These are phyloP conservation scores for Coniferiporia sulphurascens DNA, from an alignment of 1,284 basidiomycete genomes.

Conservation along the genomic window DNA sequence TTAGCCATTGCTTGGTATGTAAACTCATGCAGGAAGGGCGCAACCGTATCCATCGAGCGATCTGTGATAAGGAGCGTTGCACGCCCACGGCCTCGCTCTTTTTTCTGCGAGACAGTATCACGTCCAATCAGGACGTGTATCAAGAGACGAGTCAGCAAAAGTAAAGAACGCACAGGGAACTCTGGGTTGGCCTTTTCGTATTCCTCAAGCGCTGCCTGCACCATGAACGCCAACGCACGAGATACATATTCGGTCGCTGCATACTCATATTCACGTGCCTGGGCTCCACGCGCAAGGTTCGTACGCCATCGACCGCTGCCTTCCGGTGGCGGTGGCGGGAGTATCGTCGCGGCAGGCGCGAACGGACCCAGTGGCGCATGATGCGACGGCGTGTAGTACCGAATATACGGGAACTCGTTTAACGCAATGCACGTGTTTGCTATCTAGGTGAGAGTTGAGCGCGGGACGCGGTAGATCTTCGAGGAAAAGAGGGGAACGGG, in stretches of 20 bases:
- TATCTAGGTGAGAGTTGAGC: constrained; percentile 46
- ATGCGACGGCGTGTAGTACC: constrained; percentile 86
- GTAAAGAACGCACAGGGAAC: constrained; percentile 53
- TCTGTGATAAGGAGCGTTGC: constrained; percentile 91
- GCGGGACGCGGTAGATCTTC: too few species aligned
- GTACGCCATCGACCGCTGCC: constrained; percentile 64
- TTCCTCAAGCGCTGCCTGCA: constrained; percentile 80
- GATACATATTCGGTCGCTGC: constrained; percentile 58
- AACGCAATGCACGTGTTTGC: constrained; percentile 88
- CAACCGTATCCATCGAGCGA: constrained; percentile 88
- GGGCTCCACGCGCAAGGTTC: constrained; percentile 62
- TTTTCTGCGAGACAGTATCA: constrained; percentile 44
- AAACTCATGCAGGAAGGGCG: constrained; percentile 95
- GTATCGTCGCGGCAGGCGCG: constrained; percentile 50
- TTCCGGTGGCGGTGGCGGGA: constrained; percentile 48
- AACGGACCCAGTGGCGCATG: constrained; percentile 87
- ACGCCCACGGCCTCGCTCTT: constrained; percentile 67
- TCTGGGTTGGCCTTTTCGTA: constrained; percentile 82
- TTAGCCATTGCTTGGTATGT: constrained; percentile 99
- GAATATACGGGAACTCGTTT: constrained; percentile 91
- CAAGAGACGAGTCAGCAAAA: not conserved
- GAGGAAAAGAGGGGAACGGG: not conserved
- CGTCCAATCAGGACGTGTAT: constrained; percentile 5
- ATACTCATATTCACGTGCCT: constrained; percentile 44
- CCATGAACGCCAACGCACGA: constrained; percentile 75